phyloP scores from a whole-genome alignment of 2,329 filamentous ascomycete genomes.

The Leptographium wingfieldii region DNA sequence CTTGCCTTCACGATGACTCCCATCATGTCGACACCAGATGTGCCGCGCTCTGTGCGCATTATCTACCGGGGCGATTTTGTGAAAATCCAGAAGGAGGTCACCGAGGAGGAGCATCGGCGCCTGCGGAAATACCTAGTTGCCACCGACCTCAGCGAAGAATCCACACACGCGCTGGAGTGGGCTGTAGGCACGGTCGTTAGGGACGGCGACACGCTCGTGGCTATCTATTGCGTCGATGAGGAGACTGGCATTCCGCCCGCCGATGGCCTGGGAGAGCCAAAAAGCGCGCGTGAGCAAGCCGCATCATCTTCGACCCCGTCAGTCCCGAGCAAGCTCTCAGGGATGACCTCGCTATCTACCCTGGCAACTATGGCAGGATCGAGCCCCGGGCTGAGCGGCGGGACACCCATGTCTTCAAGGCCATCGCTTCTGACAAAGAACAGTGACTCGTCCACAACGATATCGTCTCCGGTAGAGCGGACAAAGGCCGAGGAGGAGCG shows the following conservation, averaged over 20 bases:
- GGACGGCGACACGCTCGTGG: conserved; percentile 86
- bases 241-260: conserved; percentile 51
- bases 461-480: conserved; percentile 24
- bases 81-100: conserved; percentile 59
- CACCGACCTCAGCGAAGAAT: conserved; percentile 87
- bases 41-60: conserved; percentile 74
- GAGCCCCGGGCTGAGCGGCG: conserved; percentile 13
- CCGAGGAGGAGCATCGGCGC: conserved; percentile 60
- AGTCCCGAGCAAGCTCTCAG: conserved; percentile 18
- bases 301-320: conserved; percentile 35
- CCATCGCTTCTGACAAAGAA: conserved; percentile 24
- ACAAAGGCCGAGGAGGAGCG: conserved; percentile 65
- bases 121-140: conserved; percentile 90
- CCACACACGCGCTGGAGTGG: conserved; percentile 92
- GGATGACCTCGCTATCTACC: conserved; percentile 6
- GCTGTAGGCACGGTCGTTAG: conserved; percentile 89
- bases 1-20: conserved; percentile 70
- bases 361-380: conserved; percentile 4
- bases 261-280: conserved; percentile 42
- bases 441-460: conserved; percentile 22
- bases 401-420: conserved; percentile 19
- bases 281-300: conserved; percentile 60
- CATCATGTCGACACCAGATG: conserved; percentile 61
- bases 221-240: conserved; percentile 88
- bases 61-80: conserved; percentile 80